Evolutionary conservation across 805 yeast species (phyloP), one percentile per base, ranked within the genome.

Genomic region (Metschnikowia similis): DNA sequence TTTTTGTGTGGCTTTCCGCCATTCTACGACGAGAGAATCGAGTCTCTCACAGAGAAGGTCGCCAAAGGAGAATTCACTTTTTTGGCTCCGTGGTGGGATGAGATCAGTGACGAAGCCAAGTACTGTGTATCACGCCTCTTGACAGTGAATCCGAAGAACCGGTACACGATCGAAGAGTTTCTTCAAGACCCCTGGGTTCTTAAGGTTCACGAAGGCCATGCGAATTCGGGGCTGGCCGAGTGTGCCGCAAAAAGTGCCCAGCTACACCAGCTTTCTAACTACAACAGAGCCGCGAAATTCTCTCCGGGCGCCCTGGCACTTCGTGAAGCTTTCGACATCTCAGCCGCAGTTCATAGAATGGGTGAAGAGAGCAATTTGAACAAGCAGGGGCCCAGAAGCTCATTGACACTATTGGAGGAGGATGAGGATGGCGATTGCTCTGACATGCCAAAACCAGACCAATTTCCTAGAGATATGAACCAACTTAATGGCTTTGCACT

Each of bases 21-120:
- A 13, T 84, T 84, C 61, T 84, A 82, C 62, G 92, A 88, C 57
- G 87, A 84, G 53, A 84, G 85, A 59, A 75, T 82, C 3, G 74
- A 75, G 54, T 74, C 72, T 45, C 70, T 87, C 41, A 83, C 90
- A 4, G 76, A 76, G 48, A 87, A 87, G 63, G 88, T 86, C 31
- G 74, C 86, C 10, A 74, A 74, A 42, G 95, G 94, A 34, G 84
- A 86, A 49, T 87, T 78, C 65, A 79, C 81, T n/a, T 87, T 86
- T 63, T 70, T 87, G 47, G 70, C 79, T 51, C 96, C 96, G 1
- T 87, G 96, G 96, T 87, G 94, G 89, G 94, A 87, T 66, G 95
- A 87, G 63, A 84, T 87, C 34, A 76, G 85, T 45, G 67, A 64
- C 36, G 89, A 83, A 35, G 91, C 90, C 28, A 87, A 86, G 61